phyloP scores from a whole-genome alignment of 495 filamentous ascomycete genomes.

The Sordaria brevicollis region DNA sequence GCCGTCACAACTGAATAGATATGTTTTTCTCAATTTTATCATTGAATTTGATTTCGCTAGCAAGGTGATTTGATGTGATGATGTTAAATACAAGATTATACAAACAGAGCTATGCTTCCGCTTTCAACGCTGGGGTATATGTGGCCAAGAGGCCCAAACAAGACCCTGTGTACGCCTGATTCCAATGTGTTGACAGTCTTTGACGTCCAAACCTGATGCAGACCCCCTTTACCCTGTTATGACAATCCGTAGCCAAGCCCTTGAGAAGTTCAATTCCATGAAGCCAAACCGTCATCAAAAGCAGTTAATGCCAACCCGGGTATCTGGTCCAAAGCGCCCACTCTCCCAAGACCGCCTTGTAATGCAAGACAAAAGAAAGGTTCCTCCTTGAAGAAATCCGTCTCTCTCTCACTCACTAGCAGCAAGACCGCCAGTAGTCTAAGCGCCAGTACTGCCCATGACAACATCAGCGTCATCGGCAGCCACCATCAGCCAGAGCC shows the following conservation, averaged over 20 bases:
- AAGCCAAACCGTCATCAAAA: not conserved
- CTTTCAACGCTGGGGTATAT: not conserved
- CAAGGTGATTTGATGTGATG: not conserved
- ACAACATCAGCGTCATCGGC: too few species aligned
- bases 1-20: not conserved
- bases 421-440: too few species aligned
- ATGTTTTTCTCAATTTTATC: not conserved
- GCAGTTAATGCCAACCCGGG: not conserved
- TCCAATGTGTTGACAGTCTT: too few species aligned
- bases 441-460: too few species aligned
- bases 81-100: not conserved
- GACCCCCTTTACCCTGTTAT: not conserved
- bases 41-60: not conserved
- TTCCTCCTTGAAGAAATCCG: not conserved
- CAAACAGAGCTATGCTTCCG: not conserved
- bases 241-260: not conserved
- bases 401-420: too few species aligned
- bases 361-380: not conserved
- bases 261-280: not conserved
- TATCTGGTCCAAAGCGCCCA: not conserved
- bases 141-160: not conserved
- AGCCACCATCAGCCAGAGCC: too few species aligned
- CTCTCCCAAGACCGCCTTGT: not conserved
- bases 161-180: not conserved
- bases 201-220: not conserved